phyloP scores from a whole-genome alignment of 257 asterid genomes.

The Gynochthodes officinalis region DNA sequence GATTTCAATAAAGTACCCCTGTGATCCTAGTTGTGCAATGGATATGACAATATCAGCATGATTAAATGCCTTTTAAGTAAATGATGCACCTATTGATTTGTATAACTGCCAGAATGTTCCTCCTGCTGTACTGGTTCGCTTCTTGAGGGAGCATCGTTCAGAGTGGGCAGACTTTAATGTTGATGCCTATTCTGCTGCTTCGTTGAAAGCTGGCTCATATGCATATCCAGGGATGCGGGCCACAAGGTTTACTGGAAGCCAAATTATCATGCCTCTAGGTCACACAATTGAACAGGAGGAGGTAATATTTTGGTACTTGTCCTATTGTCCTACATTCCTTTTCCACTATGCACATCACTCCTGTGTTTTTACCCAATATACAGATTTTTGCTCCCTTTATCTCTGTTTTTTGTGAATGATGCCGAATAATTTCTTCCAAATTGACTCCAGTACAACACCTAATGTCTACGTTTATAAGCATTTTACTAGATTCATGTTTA shows the following conservation, averaged over 20 bases:
- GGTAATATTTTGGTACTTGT: slow-evolving; percentile 32
- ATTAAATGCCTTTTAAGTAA: background rate
- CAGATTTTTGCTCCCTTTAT: no score
- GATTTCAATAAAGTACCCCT: no score
- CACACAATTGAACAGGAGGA: slow-evolving; percentile 96
- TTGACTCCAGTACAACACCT: no score
- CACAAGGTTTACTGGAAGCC: slow-evolving; percentile 90
- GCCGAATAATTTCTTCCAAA: no score
- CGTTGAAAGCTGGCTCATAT: slow-evolving; percentile 65
- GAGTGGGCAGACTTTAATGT: slow-evolving; percentile 98
- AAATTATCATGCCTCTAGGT: slow-evolving; percentile 91
- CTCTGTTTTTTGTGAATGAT: background rate
- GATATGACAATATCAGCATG: background rate
- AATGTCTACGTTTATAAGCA: no score
- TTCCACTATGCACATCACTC: background rate
- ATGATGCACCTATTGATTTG: slow-evolving; percentile 9
- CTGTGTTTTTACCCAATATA: background rate
- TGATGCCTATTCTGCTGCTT: slow-evolving; percentile 83
- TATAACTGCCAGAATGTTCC: slow-evolving; percentile 64
- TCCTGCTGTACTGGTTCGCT: slow-evolving; percentile 86
- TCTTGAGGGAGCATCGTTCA: slow-evolving; percentile 93
- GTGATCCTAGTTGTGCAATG: background rate
- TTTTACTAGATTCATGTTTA: no score
- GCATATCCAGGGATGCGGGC: slow-evolving; percentile 87
- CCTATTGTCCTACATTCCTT: background rate